Conservation (phyloP, 176 grass and related monocot genomes). For the Carex kokanica region DNA sequence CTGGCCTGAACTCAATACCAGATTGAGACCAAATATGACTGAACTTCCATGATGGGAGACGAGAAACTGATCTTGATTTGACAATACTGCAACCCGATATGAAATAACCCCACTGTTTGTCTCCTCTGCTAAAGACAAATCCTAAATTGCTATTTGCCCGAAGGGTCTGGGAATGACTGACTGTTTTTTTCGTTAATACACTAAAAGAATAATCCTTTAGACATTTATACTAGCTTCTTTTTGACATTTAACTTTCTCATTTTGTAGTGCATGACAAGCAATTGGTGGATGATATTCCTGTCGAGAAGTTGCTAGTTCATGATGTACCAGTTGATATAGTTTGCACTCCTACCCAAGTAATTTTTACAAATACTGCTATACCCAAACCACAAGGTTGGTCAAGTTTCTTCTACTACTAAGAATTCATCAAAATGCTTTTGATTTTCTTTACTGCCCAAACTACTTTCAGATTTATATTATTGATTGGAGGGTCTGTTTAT, state of each 20-base stretch:
- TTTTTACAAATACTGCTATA: slow-evolving; percentile 74
- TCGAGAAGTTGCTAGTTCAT: slow-evolving; percentile 85
- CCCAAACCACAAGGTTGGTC: slow-evolving; percentile 82
- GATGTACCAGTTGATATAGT: slow-evolving; percentile 91
- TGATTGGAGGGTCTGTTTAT: background rate
- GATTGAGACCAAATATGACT: background rate
- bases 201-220: background rate
- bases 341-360: slow-evolving; percentile 87
- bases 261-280: slow-evolving; percentile 87
- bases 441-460: background rate
- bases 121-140: background rate
- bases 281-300: slow-evolving; percentile 83
- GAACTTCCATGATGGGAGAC: background rate
- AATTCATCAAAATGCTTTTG: background rate
- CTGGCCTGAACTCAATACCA: background rate
- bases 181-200: background rate
- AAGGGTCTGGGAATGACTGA: background rate
- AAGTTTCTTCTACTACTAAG: background rate
- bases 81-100: background rate
- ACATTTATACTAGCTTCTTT: background rate
- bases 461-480: background rate
- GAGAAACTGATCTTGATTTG: background rate
- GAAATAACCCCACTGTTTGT: background rate
- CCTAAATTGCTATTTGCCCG: background rate
- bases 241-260: background rate